Percentiles rank a stretch among this genome's conserved stretches.
Conservation (phyloP, 352 stramenopile species). For the Poterioochromonas sp. region DNA sequence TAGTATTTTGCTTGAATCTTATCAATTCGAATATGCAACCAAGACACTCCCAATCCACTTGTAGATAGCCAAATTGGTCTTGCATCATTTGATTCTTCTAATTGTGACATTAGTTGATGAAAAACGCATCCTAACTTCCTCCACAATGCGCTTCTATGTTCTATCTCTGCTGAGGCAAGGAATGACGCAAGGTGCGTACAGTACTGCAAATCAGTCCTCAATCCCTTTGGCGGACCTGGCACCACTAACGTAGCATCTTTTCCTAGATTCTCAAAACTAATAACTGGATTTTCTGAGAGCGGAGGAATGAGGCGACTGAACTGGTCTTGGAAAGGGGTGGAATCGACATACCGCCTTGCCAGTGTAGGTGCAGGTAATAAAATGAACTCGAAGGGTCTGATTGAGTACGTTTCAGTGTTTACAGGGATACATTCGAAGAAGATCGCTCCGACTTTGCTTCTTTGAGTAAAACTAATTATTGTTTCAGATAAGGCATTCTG, state of each 20-base stretch:
- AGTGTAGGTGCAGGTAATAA: background rate
- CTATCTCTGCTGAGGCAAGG: background rate
- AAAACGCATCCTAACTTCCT: background rate
- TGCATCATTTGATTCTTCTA: background rate
- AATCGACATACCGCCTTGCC: background rate
- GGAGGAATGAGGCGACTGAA: background rate
- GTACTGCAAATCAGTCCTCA: too few relatives aligned
- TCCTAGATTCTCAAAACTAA: constrained; percentile 10
- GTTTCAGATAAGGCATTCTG: too few relatives aligned
- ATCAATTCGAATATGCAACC: constrained; percentile 27
- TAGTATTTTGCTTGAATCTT: constrained; percentile 7
- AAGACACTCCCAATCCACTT: constrained; percentile 10
- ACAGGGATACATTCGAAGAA: constrained; percentile 19
- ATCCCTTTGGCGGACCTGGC: background rate
- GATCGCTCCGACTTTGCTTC: background rate
- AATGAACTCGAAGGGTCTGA: background rate
- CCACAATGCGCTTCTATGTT: background rate
- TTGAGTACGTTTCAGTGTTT: background rate
- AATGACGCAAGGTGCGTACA: background rate
- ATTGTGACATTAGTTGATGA: background rate
- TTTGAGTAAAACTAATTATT: too few relatives aligned
- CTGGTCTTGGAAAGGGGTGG: background rate
- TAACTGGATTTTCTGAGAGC: background rate
- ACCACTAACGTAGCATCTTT: constrained; percentile 12
- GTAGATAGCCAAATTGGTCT: background rate